phyloP scores from a whole-genome alignment of 2,329 filamentous ascomycete species.

The Basipetospora sp. region DNA sequence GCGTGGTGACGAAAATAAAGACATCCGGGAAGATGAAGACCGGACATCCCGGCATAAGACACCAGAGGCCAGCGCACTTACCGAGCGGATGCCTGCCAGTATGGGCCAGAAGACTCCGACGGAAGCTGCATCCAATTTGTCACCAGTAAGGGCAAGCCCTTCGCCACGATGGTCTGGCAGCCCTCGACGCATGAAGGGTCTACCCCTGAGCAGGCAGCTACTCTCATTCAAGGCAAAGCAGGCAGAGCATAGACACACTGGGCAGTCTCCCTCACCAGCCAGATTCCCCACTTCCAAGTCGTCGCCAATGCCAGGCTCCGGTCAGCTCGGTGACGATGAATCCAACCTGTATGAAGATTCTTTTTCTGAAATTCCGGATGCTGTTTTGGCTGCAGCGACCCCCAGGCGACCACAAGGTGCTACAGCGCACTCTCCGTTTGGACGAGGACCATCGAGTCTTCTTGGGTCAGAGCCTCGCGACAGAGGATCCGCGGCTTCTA shows the following conservation, averaged over 20 bases:
- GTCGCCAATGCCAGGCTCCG: slow-evolving; percentile 4
- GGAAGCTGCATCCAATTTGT: neutral
- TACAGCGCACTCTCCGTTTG: neutral
- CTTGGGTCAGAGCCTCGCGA: too few relatives aligned
- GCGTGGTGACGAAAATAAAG: too few relatives aligned
- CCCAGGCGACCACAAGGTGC: slow-evolving; percentile 18
- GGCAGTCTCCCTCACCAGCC: slow-evolving; percentile 1
- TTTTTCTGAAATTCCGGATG: slow-evolving; percentile 41
- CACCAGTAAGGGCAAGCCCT: slow-evolving; percentile 3
- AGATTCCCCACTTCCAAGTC: neutral
- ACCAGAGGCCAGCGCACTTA: neutral
- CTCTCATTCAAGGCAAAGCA: slow-evolving; percentile 18
- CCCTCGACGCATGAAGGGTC: slow-evolving; percentile 19
- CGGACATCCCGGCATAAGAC: too few relatives aligned
- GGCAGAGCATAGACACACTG: slow-evolving; percentile 4
- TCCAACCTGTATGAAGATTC: slow-evolving; percentile 35
- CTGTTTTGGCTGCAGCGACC: slow-evolving; percentile 34
- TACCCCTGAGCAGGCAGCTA: slow-evolving; percentile 21
- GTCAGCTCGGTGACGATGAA: slow-evolving; percentile 14
- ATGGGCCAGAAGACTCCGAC: neutral
- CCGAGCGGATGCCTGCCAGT: neutral
- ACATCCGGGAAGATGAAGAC: too few relatives aligned
- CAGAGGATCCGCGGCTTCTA: too few relatives aligned
- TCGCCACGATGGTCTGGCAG: slow-evolving; percentile 20
- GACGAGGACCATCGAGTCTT: neutral